These are phyloP conservation scores for Aspergillus japonicus DNA, from an alignment of 2,329 filamentous ascomycete species.

Conservation along the genomic window DNA sequence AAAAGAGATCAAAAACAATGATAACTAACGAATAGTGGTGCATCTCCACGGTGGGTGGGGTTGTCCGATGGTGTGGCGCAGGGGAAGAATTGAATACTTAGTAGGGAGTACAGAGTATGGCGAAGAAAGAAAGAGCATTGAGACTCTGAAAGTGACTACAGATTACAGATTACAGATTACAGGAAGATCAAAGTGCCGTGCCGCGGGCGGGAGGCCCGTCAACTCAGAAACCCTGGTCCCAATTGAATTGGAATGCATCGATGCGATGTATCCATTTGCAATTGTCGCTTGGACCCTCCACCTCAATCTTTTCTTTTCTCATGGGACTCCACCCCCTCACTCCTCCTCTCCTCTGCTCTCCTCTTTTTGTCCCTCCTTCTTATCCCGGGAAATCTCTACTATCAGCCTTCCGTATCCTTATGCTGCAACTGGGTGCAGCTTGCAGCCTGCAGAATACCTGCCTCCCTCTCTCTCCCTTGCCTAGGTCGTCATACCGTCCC, in stretches of 20 bases:
- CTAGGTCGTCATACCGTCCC: background rate
- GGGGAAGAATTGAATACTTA: background rate
- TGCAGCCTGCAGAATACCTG: background rate
- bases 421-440: background rate
- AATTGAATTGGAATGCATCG: too few species aligned
- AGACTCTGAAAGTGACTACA: background rate
- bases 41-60: background rate
- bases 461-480: background rate
- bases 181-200: background rate
- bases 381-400: background rate
- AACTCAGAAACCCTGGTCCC: too few species aligned
- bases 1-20: background rate
- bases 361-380: background rate
- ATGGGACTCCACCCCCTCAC: background rate
- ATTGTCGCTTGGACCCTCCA: background rate
- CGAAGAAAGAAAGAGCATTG: background rate
- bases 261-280: background rate
- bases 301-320: background rate
- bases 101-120: background rate
- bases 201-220: background rate
- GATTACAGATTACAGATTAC: too few species aligned
- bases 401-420: background rate
- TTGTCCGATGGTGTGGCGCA: constrained; percentile 1
- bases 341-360: background rate
- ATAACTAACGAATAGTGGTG: background rate